Percentiles rank a stretch among this genome's conserved stretches.
phyloP scores from a whole-genome alignment of 2,329 filamentous ascomycete genomes.

The Hymenoscyphus linearis region DNA sequence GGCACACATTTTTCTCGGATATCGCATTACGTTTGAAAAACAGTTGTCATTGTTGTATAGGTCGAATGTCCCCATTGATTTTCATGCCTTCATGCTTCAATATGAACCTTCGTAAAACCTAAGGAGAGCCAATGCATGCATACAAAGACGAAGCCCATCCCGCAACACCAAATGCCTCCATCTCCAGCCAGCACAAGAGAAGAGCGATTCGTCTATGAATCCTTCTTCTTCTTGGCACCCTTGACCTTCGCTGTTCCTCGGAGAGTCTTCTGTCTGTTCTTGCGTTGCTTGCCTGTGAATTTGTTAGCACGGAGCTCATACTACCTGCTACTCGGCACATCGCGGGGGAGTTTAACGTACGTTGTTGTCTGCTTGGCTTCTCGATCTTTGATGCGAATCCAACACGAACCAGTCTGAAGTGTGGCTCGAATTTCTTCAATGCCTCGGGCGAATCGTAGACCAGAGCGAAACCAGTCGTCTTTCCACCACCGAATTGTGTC shows the following conservation, averaged over 20 bases:
- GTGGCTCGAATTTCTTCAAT: slow-evolving; percentile 99
- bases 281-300: slow-evolving; percentile 93
- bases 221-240: slow-evolving; percentile 92
- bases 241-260: slow-evolving; percentile 98
- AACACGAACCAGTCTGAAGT: slow-evolving; percentile 93
- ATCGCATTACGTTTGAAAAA: slow-evolving; percentile 11
- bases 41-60: slow-evolving; percentile 27
- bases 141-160: slow-evolving; percentile 28
- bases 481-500: slow-evolving; percentile 99
- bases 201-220: slow-evolving; percentile 59
- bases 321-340: neutral
- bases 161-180: slow-evolving; percentile 29
- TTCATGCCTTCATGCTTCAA: slow-evolving; percentile 24
- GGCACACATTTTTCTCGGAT: neutral
- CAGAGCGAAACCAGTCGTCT: slow-evolving; percentile 98
- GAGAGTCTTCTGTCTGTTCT: slow-evolving; percentile 99
- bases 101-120: slow-evolving; percentile 21
- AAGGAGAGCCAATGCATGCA: slow-evolving; percentile 27
- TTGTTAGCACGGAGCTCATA: slow-evolving; percentile 19
- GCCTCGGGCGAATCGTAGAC: slow-evolving; percentile 98
- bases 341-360: slow-evolving; percentile 57
- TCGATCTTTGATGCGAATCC: slow-evolving; percentile 91
- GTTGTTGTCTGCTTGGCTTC: slow-evolving; percentile 97
- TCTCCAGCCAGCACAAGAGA: slow-evolving; percentile 22
- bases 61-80: slow-evolving; percentile 22